Evolutionary conservation across 768 basidiomycete genomes (phyloP), one percentile per base, ranked within the genome.

Genomic region (Kwoniella mangroviensis): DNA sequence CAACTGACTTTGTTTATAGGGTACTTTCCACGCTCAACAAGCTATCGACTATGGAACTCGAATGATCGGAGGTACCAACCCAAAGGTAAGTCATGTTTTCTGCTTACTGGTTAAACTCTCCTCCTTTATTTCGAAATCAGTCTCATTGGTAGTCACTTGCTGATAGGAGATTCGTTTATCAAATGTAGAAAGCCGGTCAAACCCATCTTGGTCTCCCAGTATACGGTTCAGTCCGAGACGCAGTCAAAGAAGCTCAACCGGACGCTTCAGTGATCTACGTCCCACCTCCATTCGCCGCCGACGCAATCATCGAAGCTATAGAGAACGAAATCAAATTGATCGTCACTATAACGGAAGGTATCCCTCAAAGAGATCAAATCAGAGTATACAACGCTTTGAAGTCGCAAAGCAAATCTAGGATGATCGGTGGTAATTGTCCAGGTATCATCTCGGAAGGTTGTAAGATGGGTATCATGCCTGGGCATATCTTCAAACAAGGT

Each of bases 381-480:
- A 89, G 88, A 83, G 93, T 99, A 71, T 89, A 91, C 86, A 92
- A 96, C 81, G 97, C 94, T 13, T 88, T 99, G 75, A 93, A 92
- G 83, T 90, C 89, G 80, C 97, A 99, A 84, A 94, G 90, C 63
- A 93, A 91, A 78, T 95, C 93, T 70, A 91, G 97, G 77, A 91
- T 99, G 75, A 93, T 99, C 60, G 97, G 97, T 21, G 97, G 97
- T 51, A 99, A 99, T 85, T 99, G 97, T 85, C 97, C 97, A 1
- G 97, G 97, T 81, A 90, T 99, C 78, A 98, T 98, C 81, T 95
- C 96, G 80, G 95, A 96, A 19, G 96, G 96, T 22, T 99, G 97
- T 87, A 98, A 98, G 87, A 98, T 99, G 90, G 97, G 97, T 69
- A 99, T 99, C 80, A 86, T 86, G 85, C 97, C 97, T 13, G 97